A percentile compares a stretch with the other conserved stretches of the same genome.
These are phyloP conservation scores for Infundibulicybe gibba DNA, from an alignment of 768 basidiomycete species.

Conservation along the genomic window DNA sequence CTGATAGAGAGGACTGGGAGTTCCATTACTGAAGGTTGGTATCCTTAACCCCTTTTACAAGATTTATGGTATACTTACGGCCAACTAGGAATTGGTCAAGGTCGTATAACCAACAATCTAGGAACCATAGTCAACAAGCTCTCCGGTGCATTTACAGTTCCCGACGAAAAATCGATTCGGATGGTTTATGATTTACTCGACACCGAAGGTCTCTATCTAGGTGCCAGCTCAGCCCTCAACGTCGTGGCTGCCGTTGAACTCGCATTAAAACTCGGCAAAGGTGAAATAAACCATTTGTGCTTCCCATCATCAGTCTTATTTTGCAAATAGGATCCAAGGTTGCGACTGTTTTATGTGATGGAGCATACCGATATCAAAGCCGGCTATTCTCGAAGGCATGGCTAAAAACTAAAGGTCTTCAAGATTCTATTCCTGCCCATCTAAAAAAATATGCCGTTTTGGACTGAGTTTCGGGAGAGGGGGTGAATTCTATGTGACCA, in stretches of 20 bases:
- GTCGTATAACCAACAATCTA: slow-evolving; percentile 90
- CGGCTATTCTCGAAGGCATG: slow-evolving; percentile 93
- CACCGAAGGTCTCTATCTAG: slow-evolving; percentile 90
- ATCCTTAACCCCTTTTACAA: background rate
- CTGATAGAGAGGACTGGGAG: slow-evolving; percentile 76
- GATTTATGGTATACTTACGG: background rate
- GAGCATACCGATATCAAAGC: slow-evolving; percentile 96
- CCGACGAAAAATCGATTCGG: slow-evolving; percentile 85
- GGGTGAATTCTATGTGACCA: no score
- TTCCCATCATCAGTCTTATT: background rate
- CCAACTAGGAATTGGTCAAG: slow-evolving; percentile 87
- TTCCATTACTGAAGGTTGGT: slow-evolving; percentile 86
- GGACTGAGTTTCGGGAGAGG: slow-evolving; percentile 36
- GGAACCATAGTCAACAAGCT: slow-evolving; percentile 75
- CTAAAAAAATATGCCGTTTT: slow-evolving; percentile 90
- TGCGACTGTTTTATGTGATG: slow-evolving; percentile 90
- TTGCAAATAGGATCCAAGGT: slow-evolving; percentile 65
- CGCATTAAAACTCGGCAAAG: slow-evolving; percentile 81
- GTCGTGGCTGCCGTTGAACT: slow-evolving; percentile 92
- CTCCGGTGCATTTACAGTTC: slow-evolving; percentile 79
- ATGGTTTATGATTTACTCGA: slow-evolving; percentile 95
- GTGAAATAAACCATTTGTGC: slow-evolving; percentile 26
- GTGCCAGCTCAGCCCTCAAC: slow-evolving; percentile 91
- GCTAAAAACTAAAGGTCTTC: slow-evolving; percentile 78
- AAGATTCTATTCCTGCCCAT: slow-evolving; percentile 74